Percentiles rank a stretch among this genome's conserved stretches.
Evolutionary conservation across 73 alveolate genomes (phyloP).

Genomic region (Urostyla sp.): DNA sequence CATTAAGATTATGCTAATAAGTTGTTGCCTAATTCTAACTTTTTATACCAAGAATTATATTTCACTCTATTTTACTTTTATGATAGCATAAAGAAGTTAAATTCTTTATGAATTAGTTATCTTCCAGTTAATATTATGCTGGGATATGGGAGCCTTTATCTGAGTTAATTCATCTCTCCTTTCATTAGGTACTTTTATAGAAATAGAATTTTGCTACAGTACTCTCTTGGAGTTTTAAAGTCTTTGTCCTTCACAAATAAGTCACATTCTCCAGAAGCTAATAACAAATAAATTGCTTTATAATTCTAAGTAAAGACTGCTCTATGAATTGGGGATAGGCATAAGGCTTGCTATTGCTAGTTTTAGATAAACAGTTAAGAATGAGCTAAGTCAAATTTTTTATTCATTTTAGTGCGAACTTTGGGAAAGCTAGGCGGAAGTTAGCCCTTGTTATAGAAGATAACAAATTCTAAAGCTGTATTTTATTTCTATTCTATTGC

Average conservation of each 20-base stretch:
- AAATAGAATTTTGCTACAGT: not conserved
- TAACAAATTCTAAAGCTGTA: conserved; percentile 29
- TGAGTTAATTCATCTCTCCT: conserved; percentile 1
- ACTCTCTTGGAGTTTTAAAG: conserved; percentile 30
- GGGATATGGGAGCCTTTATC: too few relatives aligned
- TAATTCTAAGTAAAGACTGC: conserved; percentile 7
- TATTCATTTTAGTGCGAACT: not conserved
- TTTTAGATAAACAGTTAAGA: too few relatives aligned
- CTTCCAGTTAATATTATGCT: too few relatives aligned
- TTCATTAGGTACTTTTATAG: conserved; percentile 2
- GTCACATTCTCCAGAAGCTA: conserved; percentile 14
- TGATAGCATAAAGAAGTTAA: too few relatives aligned
- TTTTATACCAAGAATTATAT: too few relatives aligned
- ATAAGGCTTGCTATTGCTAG: not conserved
- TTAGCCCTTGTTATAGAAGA: conserved; percentile 17
- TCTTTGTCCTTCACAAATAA: conserved; percentile 6
- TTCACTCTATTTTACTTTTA: too few relatives aligned
- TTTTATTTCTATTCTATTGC: conserved; percentile 22
- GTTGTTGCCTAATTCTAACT: too few relatives aligned
- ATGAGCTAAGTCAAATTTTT: conserved; percentile 7
- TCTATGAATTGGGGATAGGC: conserved; percentile 21
- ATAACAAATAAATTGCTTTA: conserved; percentile 32
- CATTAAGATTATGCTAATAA: too few relatives aligned
- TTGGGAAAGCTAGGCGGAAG: conserved; percentile 4
- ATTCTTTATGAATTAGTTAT: too few relatives aligned